These are phyloP conservation scores for Xylaria sp. DNA, from an alignment of 2,329 filamentous ascomycete species.

Conservation along the genomic window DNA sequence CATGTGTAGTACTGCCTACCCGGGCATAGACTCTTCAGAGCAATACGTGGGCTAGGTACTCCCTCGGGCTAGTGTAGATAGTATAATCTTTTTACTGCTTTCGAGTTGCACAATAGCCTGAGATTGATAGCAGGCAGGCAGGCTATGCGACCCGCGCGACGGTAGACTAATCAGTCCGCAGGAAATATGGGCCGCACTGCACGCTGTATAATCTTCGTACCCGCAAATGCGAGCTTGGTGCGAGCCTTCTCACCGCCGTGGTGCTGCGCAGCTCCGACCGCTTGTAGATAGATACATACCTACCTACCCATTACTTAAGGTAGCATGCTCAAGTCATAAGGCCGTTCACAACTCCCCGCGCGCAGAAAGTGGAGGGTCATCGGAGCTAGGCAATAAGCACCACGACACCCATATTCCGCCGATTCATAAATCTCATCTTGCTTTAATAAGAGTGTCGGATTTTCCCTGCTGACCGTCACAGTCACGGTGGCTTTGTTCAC, in stretches of 20 bases:
- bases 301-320: background rate
- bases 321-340: constrained; percentile 46
- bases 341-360: constrained; percentile 41
- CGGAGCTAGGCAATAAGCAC: constrained; percentile 41
- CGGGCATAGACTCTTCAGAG: background rate
- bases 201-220: constrained; percentile 37
- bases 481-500: constrained; percentile 36
- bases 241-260: constrained; percentile 35
- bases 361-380: constrained; percentile 43
- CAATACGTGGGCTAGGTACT: background rate
- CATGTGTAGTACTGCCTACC: constrained; percentile 3
- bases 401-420: constrained; percentile 29
- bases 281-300: background rate
- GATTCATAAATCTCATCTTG: constrained; percentile 14
- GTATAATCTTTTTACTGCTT: background rate
- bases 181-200: constrained; percentile 32
- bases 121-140: background rate
- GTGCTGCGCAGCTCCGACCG: constrained; percentile 17
- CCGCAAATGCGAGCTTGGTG: constrained; percentile 35
- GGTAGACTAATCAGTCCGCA: constrained; percentile 29
- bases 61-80: background rate
- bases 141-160: background rate
- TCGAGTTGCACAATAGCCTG: background rate
- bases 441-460: constrained; percentile 37
- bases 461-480: constrained; percentile 39